phyloP scores from a whole-genome alignment of 2,329 filamentous ascomycete genomes.

The Zalaria obscura region DNA sequence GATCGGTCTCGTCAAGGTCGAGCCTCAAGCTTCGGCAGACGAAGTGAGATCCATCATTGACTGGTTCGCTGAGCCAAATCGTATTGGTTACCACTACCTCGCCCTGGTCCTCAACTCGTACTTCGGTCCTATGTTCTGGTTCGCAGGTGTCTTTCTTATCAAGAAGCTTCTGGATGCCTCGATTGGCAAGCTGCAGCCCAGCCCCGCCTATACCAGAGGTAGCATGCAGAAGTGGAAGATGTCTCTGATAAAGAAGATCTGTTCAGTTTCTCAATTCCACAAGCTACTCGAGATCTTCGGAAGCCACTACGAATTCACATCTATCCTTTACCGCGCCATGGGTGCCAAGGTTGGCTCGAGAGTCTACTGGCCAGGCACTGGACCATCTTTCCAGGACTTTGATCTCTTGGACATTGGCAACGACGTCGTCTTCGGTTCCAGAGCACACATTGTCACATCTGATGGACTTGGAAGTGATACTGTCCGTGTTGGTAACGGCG shows the following conservation, averaged over 20 bases:
- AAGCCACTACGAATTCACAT: constrained; percentile 41
- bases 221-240: constrained; percentile 30
- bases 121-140: constrained; percentile 31
- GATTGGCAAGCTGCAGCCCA: constrained; percentile 25
- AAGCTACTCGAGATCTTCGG: constrained; percentile 38
- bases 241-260: constrained; percentile 29
- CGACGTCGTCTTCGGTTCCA: constrained; percentile 46
- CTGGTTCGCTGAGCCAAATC: constrained; percentile 35
- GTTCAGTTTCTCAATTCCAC: constrained; percentile 30
- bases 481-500: constrained; percentile 32
- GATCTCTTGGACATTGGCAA: constrained; percentile 41
- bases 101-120: constrained; percentile 28
- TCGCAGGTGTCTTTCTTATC: constrained; percentile 27
- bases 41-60: constrained; percentile 28
- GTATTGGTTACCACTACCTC: constrained; percentile 37
- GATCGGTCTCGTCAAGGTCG: constrained; percentile 29
- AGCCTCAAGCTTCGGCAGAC: constrained; percentile 19
- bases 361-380: constrained; percentile 45
- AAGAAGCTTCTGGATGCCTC: constrained; percentile 25
- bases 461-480: constrained; percentile 36
- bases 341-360: constrained; percentile 39
- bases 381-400: constrained; percentile 39
- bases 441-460: constrained; percentile 38
- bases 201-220: constrained; percentile 17
- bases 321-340: constrained; percentile 33